phyloP scores from a whole-genome alignment of 2,329 filamentous ascomycete species.

The Albifimbria verrucaria region DNA sequence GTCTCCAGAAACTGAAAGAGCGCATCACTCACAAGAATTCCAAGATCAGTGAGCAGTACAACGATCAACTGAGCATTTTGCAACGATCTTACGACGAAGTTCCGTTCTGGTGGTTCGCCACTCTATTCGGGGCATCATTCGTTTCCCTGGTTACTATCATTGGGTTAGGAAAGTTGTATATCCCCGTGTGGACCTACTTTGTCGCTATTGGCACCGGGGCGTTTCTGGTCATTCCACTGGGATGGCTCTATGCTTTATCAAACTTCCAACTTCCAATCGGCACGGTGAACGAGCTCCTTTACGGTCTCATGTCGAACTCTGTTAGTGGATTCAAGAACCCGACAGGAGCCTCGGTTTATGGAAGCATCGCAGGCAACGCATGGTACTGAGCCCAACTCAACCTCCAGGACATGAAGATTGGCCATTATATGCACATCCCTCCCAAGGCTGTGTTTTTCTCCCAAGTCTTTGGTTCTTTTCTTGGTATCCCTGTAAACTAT shows the following conservation, averaged over 20 bases:
- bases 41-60: slow-evolving; percentile 52
- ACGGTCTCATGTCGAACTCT: slow-evolving; percentile 56
- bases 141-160: slow-evolving; percentile 44
- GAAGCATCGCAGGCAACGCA: slow-evolving; percentile 57
- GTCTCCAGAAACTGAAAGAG: slow-evolving; percentile 38
- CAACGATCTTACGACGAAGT: slow-evolving; percentile 56
- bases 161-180: slow-evolving; percentile 49
- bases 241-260: slow-evolving; percentile 58
- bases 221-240: slow-evolving; percentile 53
- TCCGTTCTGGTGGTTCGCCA: slow-evolving; percentile 55
- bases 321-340: slow-evolving; percentile 51
- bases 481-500: slow-evolving; percentile 61
- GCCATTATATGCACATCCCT: slow-evolving; percentile 61
- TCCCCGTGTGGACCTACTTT: slow-evolving; percentile 59
- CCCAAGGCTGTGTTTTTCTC: slow-evolving; percentile 58
- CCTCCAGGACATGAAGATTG: slow-evolving; percentile 62
- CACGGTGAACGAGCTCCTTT: slow-evolving; percentile 57
- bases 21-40: slow-evolving; percentile 26
- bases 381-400: slow-evolving; percentile 58
- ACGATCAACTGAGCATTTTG: slow-evolving; percentile 56
- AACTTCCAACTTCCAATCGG: slow-evolving; percentile 53
- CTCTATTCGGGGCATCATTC: slow-evolving; percentile 44
- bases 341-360: slow-evolving; percentile 54
- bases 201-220: slow-evolving; percentile 54
- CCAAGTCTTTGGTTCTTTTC: slow-evolving; percentile 55